phyloP scores from a whole-genome alignment of 2,329 filamentous ascomycete species.

The Apiospora saccharicola region DNA sequence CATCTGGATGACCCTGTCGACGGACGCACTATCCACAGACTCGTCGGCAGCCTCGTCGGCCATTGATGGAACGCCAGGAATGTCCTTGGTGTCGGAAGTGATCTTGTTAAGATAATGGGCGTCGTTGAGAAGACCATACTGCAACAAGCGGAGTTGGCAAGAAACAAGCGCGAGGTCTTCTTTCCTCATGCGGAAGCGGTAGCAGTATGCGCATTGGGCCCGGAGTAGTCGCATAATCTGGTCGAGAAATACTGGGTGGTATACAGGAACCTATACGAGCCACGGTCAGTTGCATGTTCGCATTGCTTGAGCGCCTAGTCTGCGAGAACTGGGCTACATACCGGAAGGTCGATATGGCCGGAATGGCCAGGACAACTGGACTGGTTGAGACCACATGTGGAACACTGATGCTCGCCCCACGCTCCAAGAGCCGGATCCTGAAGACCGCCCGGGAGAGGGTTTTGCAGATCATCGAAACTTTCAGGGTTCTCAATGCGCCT shows the following conservation, averaged over 20 bases:
- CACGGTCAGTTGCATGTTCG: neutral
- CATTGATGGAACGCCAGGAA: slow-evolving; percentile 46
- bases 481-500: slow-evolving; percentile 92
- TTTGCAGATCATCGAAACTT: slow-evolving; percentile 92
- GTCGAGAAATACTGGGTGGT: slow-evolving; percentile 97
- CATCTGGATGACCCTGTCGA: slow-evolving; percentile 61
- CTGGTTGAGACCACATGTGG: slow-evolving; percentile 87
- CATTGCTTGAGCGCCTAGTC: neutral
- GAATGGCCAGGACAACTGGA: slow-evolving; percentile 89
- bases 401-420: slow-evolving; percentile 86
- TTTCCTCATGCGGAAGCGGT: slow-evolving; percentile 81
- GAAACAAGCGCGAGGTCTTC: slow-evolving; percentile 78
- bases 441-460: slow-evolving; percentile 87
- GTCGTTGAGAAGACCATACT: slow-evolving; percentile 77
- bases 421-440: slow-evolving; percentile 93
- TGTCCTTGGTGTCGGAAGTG: slow-evolving; percentile 40
- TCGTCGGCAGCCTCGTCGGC: slow-evolving; percentile 59
- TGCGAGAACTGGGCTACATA: neutral
- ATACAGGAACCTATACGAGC: slow-evolving; percentile 72
- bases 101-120: slow-evolving; percentile 56
- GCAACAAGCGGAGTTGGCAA: slow-evolving; percentile 86
- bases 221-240: slow-evolving; percentile 86
- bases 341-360: slow-evolving; percentile 91
- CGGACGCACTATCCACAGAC: slow-evolving; percentile 62
- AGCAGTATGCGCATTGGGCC: slow-evolving; percentile 90